Evolutionary conservation across 2,329 filamentous ascomycete genomes (phyloP), one percentile per base, ranked within the genome.

Genomic region (Monosporascus sp.): DNA sequence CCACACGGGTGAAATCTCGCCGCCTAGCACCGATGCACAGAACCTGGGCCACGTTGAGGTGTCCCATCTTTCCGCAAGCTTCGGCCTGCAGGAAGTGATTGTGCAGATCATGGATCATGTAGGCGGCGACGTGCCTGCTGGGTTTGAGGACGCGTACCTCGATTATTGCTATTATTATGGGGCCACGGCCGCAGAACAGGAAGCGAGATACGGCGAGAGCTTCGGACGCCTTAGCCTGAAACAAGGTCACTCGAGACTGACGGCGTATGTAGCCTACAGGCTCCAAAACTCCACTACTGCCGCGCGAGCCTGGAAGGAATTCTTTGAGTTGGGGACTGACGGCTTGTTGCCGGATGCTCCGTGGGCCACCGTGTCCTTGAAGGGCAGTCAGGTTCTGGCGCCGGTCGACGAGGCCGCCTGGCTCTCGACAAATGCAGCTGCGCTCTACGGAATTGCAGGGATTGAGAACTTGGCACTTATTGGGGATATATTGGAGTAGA

Each of bases 91-190:
- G 0, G 82, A 85, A 62, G 78, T 83, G 2, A 70, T 82, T 8
- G 76, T 81, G 0, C 81, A 85, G 56, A 59, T 82, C 1, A 68
- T 80, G 2, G 73, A 80, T 46, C 75, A 79, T 60, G 74, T 72
- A 15, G 74, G 70, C 2, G 68, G 71, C 1, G 72, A 76, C 2
- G 56, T 75, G 0, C 78, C 80, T 0, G 59, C 69, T 8, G 74
- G 73, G 0, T 83, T 85, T 62, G 70, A 77, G 48, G 64, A 76
- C 6, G 79, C 75, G 0, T 85, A 80, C 75, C 66, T 83, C 1
- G 81, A 84, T 48, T 85, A 85, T 65, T 81, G 79, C 60, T 78
- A 77, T 62, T 83, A 81, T 65, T 85, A 81, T 59, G 70, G 72
- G 8, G 81, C 79, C 0, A 60, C 71, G 0, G 64, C 66, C 0